Conservation (phyloP, 306 rosid genomes). For the Begonia peltatifolia region DNA sequence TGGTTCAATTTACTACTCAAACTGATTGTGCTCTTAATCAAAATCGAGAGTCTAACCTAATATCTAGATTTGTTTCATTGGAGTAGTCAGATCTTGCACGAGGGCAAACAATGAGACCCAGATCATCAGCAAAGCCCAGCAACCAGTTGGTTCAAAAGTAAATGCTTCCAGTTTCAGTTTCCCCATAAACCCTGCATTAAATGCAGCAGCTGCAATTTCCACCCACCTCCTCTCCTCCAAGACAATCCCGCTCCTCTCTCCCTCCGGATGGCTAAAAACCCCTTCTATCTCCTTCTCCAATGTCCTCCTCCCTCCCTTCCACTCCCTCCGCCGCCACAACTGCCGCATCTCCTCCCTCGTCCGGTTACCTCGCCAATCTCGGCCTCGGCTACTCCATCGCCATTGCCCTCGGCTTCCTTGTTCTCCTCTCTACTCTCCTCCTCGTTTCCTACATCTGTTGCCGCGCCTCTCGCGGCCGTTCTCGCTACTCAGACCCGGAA, state of each 20-base stretch:
- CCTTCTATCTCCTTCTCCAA: constrained; percentile 12
- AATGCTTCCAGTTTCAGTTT: neutral
- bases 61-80: too few species aligned
- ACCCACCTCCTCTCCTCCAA: constrained; percentile 33
- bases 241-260: neutral
- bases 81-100: too few species aligned
- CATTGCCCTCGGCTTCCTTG: constrained; percentile 60
- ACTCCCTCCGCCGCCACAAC: constrained; percentile 14
- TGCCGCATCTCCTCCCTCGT: constrained; percentile 3
- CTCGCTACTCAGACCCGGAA: neutral
- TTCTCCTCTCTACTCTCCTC: constrained; percentile 41
- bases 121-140: too few species aligned
- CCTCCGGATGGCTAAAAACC: constrained; percentile 49
- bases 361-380: constrained; percentile 36
- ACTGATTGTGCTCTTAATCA: too few species aligned
- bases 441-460: constrained; percentile 43
- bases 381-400: constrained; percentile 62
- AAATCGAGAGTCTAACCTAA: too few species aligned
- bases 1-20: too few species aligned
- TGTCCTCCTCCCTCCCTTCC: constrained; percentile 17
- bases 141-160: neutral
- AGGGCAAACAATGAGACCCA: too few species aligned
- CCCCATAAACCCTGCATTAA: constrained; percentile 29
- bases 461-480: constrained; percentile 25
- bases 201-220: constrained; percentile 45